Base-by-base conservation (phyloP, 2,329 filamentous ascomycete species). In the Sporothrix luriei region DNA sequence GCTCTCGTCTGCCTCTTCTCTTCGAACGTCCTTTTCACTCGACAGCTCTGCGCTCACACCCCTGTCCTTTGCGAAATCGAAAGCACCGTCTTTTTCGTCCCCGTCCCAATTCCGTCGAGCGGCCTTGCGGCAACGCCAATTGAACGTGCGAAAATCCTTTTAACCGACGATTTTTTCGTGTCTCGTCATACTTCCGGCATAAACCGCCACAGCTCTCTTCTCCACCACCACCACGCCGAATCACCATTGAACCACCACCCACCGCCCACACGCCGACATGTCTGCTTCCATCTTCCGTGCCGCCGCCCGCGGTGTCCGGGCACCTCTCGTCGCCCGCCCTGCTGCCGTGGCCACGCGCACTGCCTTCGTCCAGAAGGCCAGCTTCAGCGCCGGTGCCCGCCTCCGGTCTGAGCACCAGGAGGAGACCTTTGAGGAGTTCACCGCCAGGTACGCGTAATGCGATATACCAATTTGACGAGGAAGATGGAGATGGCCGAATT, bases 351-450 rank as follows among this genome's bases (percentile, higher is more conserved):
- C 84, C 78, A 84, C 84, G 77, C 84, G 83, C 78, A 82, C 84
- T 75, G 82, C 83, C 76, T 81, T 83, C 72, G 79, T 82, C 81
- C 82, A 76, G 82, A 84, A 77, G 79, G 81, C 72, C 78, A 83
- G 78, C 83, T 90, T 90, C 84, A 90, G 86, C 85, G 90, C 88
- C 78, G 85, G 84, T 73, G 79, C 82, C 76, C 79, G 84, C 78
- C 81, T 84, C 78, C 83, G 82, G 76, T 80, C 80, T 78, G 83
- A 86, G 78, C 92, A 97, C 82, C 88, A 90, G 79, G 95, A 99
- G 83, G 95, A 99, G 89, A 97, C 91, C 78, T 99, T 97, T 77
- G 95, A 99, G 86, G 94, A 98, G 85, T 99, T 99, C 84, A 93
- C 92, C 83, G 91, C 93, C 78, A 94, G 95, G 95, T 99, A 92